Base-by-base conservation (phyloP, 371 early-diverging fungal species). In the Saksenaea oblongispora region DNA sequence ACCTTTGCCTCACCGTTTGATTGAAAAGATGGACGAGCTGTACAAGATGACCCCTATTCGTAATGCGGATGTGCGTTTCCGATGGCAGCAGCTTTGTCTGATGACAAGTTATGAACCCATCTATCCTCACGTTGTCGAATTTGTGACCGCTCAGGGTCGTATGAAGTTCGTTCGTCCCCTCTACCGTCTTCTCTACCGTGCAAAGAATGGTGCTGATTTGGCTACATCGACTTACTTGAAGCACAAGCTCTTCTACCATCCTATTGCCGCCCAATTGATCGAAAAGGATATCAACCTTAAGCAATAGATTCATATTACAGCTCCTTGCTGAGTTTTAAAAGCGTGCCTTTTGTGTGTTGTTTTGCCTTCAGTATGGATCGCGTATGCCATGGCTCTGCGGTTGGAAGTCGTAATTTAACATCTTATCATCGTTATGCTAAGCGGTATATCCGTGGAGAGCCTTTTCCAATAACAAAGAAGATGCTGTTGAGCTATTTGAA, bases 81-180 rank as follows among this genome's bases (percentile, higher is more conserved):
- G 92, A 54, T 98, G 96, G 96, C 90, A 92, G 51, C 77, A 83
- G 69, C 63, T 96, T 34, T 92, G 94, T 69, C 81, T 98, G 18
- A 80, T 84, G 72, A 83, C 93, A 26, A 79, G 85, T 59, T 91
- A 94, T 65, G 88, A 91, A 73, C 78, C 84, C 34, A 88, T 94
- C 54, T 91, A 89, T 63, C 88, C 89, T 14, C 73, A 84, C 1
- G 93, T 94, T 0, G 88, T 88, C 10, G 79, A 80, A 18, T 95
- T 98, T 72, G 78, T 96, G 8, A 87, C 86, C 3, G 81, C 87
- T 59, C 94, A 95, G 74, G 98, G 98, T 13, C 84, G 98, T 54
- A 98, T 97, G 98, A 98, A 98, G 79, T 97, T 86, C 73, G 93
- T 94, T 3, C 79, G 94, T 34, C 91, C 92, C 58, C 80, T 95